Evolutionary conservation across 2,329 filamentous ascomycete genomes (phyloP).

Genomic region (Arachnopeziza araneosa): DNA sequence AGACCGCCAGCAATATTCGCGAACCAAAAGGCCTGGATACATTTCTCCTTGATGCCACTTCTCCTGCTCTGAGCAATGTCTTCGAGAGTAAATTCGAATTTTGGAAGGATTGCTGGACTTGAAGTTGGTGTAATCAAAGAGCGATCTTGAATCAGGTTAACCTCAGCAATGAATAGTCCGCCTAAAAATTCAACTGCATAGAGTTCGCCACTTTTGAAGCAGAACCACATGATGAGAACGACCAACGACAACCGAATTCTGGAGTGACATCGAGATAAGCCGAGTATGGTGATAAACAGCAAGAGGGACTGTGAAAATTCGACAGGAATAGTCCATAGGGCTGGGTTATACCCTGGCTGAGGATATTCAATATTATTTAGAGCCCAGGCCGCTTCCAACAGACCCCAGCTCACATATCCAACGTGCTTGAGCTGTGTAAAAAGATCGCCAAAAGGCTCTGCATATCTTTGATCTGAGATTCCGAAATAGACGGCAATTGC

Average conservation of each 20-base stretch:
- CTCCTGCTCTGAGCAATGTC: neutral
- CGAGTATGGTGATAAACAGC: slow-evolving; percentile 24
- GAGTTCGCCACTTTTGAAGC: slow-evolving; percentile 23
- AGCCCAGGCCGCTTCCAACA: slow-evolving; percentile 22
- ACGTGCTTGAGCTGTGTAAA: slow-evolving; percentile 36
- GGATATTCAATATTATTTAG: slow-evolving; percentile 14
- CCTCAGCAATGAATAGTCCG: slow-evolving; percentile 41
- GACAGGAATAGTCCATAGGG: slow-evolving; percentile 30
- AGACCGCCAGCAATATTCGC: slow-evolving; percentile 22
- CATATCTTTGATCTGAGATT: slow-evolving; percentile 41
- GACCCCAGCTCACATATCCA: slow-evolving; percentile 37
- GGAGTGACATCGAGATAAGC: slow-evolving; percentile 21
- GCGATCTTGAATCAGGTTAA: slow-evolving; percentile 34
- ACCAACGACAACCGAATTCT: slow-evolving; percentile 23
- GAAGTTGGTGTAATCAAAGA: slow-evolving; percentile 13
- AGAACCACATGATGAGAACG: slow-evolving; percentile 20
- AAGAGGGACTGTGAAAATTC: slow-evolving; percentile 29
- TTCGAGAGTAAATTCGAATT: slow-evolving; percentile 10
- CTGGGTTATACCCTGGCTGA: slow-evolving; percentile 24
- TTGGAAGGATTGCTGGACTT: slow-evolving; percentile 20
- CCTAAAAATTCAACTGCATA: slow-evolving; percentile 38
- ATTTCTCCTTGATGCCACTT: slow-evolving; percentile 1
- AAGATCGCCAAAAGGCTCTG: slow-evolving; percentile 31
- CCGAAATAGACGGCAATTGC: slow-evolving; percentile 40
- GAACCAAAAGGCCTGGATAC: slow-evolving; percentile 21